Evolutionary conservation across 768 basidiomycete genomes (phyloP).

Genomic region (Lactifluus hygrophoroides): DNA sequence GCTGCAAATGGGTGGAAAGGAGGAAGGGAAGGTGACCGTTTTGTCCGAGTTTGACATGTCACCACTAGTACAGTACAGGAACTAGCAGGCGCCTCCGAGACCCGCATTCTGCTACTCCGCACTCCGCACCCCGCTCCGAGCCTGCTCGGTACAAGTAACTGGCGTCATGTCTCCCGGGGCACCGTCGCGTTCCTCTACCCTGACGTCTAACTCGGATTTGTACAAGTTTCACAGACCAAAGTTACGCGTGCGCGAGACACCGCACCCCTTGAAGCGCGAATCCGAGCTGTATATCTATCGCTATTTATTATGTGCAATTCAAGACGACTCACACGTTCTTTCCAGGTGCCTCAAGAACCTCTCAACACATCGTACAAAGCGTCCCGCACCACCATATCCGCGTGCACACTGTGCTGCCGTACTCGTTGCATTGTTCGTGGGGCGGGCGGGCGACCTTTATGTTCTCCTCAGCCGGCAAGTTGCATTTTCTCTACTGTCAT

Average conservation of each 20-base stretch:
- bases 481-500: neutral
- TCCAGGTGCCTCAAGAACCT: slow-evolving; percentile 15
- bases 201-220: slow-evolving; percentile 11
- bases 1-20: neutral
- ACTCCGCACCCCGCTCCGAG: too few relatives aligned
- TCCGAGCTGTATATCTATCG: slow-evolving; percentile 10
- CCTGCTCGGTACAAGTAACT: too few relatives aligned
- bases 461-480: slow-evolving; percentile 75
- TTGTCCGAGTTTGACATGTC: too few relatives aligned
- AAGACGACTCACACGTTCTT: neutral
- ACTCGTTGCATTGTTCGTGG: slow-evolving; percentile 78
- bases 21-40: too few relatives aligned
- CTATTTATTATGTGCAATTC: neutral
- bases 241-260: slow-evolving; percentile 15
- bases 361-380: slow-evolving; percentile 5
- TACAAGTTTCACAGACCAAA: slow-evolving; percentile 21
- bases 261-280: slow-evolving; percentile 17
- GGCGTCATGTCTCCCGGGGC: neutral
- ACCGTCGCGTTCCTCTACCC: neutral
- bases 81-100: too few relatives aligned
- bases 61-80: too few relatives aligned
- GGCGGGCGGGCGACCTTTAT: slow-evolving; percentile 74
- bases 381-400: slow-evolving; percentile 34
- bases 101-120: too few relatives aligned
- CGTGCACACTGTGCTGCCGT: slow-evolving; percentile 62